Evolutionary conservation across 176 grass and related monocot species (phyloP), one percentile per base, ranked within the genome.

Genomic region (Musa itinerans): DNA sequence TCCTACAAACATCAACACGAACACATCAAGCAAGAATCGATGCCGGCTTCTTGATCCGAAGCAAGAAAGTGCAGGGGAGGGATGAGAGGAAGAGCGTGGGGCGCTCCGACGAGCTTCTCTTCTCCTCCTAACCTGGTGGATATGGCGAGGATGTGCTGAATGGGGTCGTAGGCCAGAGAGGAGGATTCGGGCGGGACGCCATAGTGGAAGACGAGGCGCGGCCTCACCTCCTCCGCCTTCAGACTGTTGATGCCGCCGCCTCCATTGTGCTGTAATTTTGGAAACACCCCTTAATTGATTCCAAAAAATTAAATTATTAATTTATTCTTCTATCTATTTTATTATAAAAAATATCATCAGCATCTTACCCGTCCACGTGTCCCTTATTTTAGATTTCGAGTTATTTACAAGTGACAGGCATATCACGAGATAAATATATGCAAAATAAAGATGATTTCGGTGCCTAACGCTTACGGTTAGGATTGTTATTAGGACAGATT

Each of bases 171-270:
- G 69, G 86, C 84, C 64, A 94, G 85, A 78, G 89, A 52, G 69
- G 84, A 61, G 58, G 88, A 79, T 24, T 86, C 90, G 24, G 83
- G 71, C 24, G 90, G 90, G 69, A 99, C 63, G 86, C 95, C 95
- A 83, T 84, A 92, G 78, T 99, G 95, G 77, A 99, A 99, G 65
- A 80, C 64, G 1, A 92, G 71, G 34, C 85, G 86, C 74, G 90
- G 95, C 75, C 86, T 94, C 73, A 94, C 88, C 64, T 94, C 86
- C 86, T 99, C 95, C 6, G 84, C 66, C 8, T 71, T 91, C 11
- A 99, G 64, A 10, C 88, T 54, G 21, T 74, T 79, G 69, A 79
- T 81, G 61, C 52, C 55, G 7, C 50, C 23, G 51, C 71, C 67
- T 26, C 26, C 52, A n/a, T 14, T 65, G 53, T 65, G 29, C 11